Conservation (phyloP, 768 basidiomycete genomes). For the Boletus fagicola region DNA sequence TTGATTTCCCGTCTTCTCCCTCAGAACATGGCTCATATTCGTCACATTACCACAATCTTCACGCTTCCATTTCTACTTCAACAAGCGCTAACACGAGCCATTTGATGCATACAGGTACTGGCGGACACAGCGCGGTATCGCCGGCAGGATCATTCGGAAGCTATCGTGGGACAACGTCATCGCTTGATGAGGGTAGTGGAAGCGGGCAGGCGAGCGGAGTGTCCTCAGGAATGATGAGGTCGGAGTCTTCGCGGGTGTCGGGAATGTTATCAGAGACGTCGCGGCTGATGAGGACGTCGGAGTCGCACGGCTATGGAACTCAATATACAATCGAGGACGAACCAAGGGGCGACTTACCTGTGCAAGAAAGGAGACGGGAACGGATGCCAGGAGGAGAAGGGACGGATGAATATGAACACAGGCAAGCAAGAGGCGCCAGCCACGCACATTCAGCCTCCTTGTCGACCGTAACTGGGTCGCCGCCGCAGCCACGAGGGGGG, state of each 20-base stretch:
- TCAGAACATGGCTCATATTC: not conserved
- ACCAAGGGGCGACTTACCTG: not conserved
- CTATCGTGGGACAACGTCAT: conserved; percentile 21
- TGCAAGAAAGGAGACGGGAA: conserved; percentile 2
- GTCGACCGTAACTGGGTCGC: conserved; percentile 25
- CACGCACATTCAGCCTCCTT: conserved; percentile 27
- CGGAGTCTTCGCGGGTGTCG: conserved; percentile 13
- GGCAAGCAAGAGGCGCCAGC: not conserved
- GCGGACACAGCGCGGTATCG: conserved; percentile 16
- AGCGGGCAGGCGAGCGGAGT: conserved; percentile 13
- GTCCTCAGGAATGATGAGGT: conserved; percentile 14
- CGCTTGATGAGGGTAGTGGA: conserved; percentile 16
- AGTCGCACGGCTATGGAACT: not conserved
- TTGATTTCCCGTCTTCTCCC: not conserved
- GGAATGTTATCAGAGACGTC: conserved; percentile 1
- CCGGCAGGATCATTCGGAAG: conserved; percentile 27
- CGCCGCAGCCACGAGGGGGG: conserved; percentile 10
- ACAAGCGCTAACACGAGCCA: conserved; percentile 11
- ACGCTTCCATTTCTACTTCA: not conserved
- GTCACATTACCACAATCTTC: not conserved
- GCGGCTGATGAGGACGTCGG: not conserved
- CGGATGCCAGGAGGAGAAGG: not conserved
- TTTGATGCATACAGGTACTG: conserved; percentile 14
- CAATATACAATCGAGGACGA: not conserved
- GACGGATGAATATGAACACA: not conserved